phyloP scores from a whole-genome alignment of 208 protist species.

The Phytomonas francai region DNA sequence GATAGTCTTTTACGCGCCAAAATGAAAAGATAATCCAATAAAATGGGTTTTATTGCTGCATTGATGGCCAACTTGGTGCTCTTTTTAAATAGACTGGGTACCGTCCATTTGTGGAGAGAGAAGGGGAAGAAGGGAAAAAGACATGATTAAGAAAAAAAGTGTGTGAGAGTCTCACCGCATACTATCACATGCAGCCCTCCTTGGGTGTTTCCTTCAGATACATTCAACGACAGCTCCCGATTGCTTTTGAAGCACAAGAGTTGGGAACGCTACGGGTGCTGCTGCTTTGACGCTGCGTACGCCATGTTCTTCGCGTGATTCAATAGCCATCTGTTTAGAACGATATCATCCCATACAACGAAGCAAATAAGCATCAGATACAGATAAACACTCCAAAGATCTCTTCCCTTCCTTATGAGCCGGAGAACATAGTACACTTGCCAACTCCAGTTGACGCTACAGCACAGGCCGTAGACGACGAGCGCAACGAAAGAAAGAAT shows the following conservation, averaged over 20 bases:
- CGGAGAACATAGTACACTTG: conserved; percentile 83
- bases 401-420: conserved; percentile 42
- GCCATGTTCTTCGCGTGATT: conserved; percentile 65
- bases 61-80: not conserved
- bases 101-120: not conserved
- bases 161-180: not conserved
- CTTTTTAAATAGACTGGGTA: not conserved
- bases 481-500: conserved; percentile 74
- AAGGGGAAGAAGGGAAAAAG: not conserved
- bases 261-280: not conserved
- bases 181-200: not conserved
- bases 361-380: conserved; percentile 80
- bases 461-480: conserved; percentile 79
- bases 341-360: conserved; percentile 83
- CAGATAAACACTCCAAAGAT: conserved; percentile 78
- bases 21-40: not conserved
- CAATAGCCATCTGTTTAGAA: conserved; percentile 66
- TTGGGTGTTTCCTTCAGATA: not conserved
- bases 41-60: not conserved
- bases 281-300: conserved; percentile 43
- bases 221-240: not conserved
- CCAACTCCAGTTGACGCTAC: conserved; percentile 86
- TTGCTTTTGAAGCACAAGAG: conserved; percentile 11
- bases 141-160: conserved; percentile 7
- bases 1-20: not conserved